Evolutionary conservation across 2,329 filamentous ascomycete genomes (phyloP), one percentile per base, ranked within the genome.

Genomic region (Hymenoscyphus linearis): DNA sequence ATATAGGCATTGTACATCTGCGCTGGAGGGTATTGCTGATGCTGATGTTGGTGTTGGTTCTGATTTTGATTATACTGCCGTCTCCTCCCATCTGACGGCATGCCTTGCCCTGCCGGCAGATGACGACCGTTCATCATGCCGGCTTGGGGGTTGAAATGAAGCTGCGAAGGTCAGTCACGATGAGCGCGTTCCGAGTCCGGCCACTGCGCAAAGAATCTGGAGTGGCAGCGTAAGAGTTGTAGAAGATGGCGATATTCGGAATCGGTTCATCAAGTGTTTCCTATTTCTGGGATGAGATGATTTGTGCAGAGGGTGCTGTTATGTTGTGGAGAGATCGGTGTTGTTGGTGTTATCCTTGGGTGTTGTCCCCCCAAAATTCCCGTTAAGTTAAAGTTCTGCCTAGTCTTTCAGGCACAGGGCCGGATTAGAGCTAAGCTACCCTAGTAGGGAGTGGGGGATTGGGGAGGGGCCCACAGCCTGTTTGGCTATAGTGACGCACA

Each of bases 101-200:
- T 72, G 75, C 80, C 80, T 77, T 86, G 85, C 82, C 87, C 87
- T 84, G 85, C 85, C 85, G 86, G 85, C 85, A 88, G 85, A 87
- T 88, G 85, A 82, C 80, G 82, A 77, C 80, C 80, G 79, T 86
- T 88, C 87, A 91, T 91, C 86, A 82, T 90, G 84, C 84, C 85
- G 85, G 83, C 83, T 78, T 84, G 81, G 82, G 83, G 75, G 69
- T 56, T 35, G 52, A 31, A 44, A 37, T 55, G 56, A 31, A 13
- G 14, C 13, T 56, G 31, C 58, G 58, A 59, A 65, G 64, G 65
- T 66, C 67, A 62, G 63, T 47, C 22, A 55, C 25, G n/a, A 55
- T 65, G 62, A 68, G 59, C 69, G 66, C 61, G 66, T 69, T 65
- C 62, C 57, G 59, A 37, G 57, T 64, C 60, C 67, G 60, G 58